Percentiles rank a stretch among this genome's conserved stretches.
Evolutionary conservation across 352 stramenopile species (phyloP).

Genomic region (Globisporangium uncinulatum): DNA sequence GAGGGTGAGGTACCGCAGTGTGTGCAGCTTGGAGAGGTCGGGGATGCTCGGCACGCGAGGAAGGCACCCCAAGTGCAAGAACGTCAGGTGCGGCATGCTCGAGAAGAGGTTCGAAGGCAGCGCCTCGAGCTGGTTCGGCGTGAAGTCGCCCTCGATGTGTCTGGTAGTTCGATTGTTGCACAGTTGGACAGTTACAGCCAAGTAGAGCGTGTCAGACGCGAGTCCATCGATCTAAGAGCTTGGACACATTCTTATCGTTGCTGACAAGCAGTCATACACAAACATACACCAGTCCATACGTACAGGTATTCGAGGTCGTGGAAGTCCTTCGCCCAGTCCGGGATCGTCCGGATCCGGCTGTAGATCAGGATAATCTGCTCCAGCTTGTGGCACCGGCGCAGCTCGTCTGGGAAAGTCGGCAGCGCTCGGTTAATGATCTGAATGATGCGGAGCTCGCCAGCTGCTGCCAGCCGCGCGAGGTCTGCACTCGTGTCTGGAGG

Average conservation of each 20-base stretch:
- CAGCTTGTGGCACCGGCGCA: constrained; percentile 10
- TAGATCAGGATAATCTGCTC: constrained; percentile 16
- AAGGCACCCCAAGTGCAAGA: constrained; percentile 1
- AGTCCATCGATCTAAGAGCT: too few species aligned
- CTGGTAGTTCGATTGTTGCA: neutral
- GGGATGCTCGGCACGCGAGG: neutral
- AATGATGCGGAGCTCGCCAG: constrained; percentile 14
- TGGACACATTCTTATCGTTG: too few species aligned
- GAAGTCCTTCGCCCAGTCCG: constrained; percentile 8
- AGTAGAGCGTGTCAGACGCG: too few species aligned
- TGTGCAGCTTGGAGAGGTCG: neutral
- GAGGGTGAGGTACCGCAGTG: neutral
- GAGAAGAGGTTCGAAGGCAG: constrained; percentile 4
- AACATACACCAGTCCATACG: neutral
- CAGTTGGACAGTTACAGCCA: too few species aligned
- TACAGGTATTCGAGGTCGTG: constrained; percentile 8
- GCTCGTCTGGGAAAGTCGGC: constrained; percentile 8
- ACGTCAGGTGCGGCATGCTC: constrained; percentile 3
- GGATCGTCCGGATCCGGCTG: neutral
- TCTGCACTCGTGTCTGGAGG: constrained; percentile 8
- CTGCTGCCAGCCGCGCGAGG: constrained; percentile 6
- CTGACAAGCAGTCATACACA: neutral
- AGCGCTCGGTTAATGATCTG: constrained; percentile 23
- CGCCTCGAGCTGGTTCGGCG: neutral
- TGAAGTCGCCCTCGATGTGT: constrained; percentile 19